Percentiles rank a stretch among this genome's conserved stretches.
Conservation (phyloP, 2,329 filamentous ascomycete genomes). For the Fusarium ambrosium region DNA sequence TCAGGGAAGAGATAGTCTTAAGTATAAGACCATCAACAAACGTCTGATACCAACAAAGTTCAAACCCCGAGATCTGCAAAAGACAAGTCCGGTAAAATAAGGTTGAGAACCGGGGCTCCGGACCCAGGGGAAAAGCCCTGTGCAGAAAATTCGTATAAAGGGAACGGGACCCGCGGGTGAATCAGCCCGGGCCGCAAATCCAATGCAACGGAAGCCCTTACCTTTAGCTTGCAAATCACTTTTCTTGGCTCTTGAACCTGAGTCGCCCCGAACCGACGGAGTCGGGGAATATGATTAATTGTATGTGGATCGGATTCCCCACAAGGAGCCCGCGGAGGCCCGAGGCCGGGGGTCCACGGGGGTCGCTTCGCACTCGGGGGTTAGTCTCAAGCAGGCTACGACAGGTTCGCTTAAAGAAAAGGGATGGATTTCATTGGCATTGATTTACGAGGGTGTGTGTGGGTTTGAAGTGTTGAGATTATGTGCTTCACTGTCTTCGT, state of each 20-base stretch:
- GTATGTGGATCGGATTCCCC: neutral
- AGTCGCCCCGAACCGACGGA: conserved; percentile 25
- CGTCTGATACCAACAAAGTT: neutral
- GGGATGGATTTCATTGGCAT: neutral
- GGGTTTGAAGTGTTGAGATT: neutral
- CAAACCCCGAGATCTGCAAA: neutral
- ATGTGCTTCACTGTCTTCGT: neutral
- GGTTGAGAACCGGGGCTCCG: neutral
- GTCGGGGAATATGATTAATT: neutral
- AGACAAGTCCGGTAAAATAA: neutral
- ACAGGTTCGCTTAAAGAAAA: neutral
- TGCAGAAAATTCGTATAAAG: neutral
- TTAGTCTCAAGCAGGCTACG: neutral
- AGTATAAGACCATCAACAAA: neutral
- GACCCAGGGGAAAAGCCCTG: neutral
- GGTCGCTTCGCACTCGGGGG: neutral
- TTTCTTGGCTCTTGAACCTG: neutral
- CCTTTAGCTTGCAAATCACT: neutral
- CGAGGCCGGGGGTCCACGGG: conserved; percentile 2
- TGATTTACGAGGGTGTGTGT: neutral
- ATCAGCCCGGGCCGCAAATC: neutral
- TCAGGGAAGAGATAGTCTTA: neutral
- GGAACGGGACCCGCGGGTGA: neutral
- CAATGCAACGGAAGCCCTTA: neutral
- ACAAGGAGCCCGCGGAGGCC: conserved; percentile 27